phyloP scores from a whole-genome alignment of 2,329 filamentous ascomycete genomes.

The Leptosphaerulina australis region DNA sequence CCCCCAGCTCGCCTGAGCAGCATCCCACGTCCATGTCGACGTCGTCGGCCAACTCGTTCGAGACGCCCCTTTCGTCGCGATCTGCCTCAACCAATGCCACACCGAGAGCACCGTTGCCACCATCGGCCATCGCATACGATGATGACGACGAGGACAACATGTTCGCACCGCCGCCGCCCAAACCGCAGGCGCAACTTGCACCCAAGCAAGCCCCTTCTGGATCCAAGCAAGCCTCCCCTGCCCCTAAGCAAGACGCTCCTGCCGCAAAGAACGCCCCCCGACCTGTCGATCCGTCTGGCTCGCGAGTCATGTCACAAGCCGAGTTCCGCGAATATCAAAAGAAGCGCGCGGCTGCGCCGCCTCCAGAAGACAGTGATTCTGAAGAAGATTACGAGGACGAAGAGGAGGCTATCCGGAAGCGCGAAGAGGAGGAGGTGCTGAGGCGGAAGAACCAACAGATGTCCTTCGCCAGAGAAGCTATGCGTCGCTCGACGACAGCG shows the following conservation, averaged over 20 bases:
- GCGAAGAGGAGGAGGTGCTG: constrained; percentile 41
- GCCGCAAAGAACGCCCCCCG: constrained; percentile 21
- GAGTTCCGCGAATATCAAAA: constrained; percentile 43
- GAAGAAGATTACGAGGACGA: constrained; percentile 49
- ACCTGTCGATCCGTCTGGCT: constrained; percentile 19
- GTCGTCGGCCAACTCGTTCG: constrained; percentile 40
- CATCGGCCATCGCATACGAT: constrained; percentile 24
- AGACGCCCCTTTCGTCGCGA: constrained; percentile 43
- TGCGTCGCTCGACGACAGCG: constrained; percentile 45
- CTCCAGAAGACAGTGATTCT: constrained; percentile 36
- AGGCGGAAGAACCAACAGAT: constrained; percentile 44
- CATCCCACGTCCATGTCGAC: constrained; percentile 35
- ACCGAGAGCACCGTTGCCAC: constrained; percentile 34
- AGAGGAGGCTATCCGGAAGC: constrained; percentile 44
- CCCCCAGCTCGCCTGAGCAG: constrained; percentile 32
- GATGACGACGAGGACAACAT: constrained; percentile 42
- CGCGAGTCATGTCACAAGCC: constrained; percentile 43
- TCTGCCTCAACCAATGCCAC: constrained; percentile 41
- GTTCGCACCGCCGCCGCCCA: constrained; percentile 31
- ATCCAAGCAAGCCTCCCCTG: background rate
- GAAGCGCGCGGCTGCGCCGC: constrained; percentile 33
- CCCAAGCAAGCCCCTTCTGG: constrained; percentile 22
- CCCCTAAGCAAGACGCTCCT: background rate
- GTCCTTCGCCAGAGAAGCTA: constrained; percentile 42
- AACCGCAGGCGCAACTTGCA: constrained; percentile 10